These are phyloP conservation scores for Oryza rufipogon DNA, from an alignment of 176 grass and related monocot genomes.

Conservation along the genomic window DNA sequence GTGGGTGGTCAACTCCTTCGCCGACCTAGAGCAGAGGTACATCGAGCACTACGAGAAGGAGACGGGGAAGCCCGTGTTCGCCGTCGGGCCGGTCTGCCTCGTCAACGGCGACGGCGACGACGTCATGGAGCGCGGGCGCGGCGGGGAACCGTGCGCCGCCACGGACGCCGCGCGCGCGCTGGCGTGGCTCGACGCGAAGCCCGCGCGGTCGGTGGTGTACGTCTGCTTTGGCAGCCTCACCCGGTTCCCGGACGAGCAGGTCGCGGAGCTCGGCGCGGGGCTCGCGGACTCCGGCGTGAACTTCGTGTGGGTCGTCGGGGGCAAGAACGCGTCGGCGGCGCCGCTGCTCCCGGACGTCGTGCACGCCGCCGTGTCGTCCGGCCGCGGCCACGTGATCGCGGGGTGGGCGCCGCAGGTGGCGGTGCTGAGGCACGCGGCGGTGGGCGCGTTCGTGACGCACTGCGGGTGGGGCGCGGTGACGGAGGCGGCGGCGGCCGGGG, in stretches of 20 bases:
- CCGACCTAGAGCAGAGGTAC: slow-evolving; percentile 55
- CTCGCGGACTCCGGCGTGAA: slow-evolving; percentile 43
- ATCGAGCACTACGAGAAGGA: slow-evolving; percentile 62
- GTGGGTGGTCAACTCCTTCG: slow-evolving; percentile 75
- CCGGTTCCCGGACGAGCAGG: slow-evolving; percentile 51
- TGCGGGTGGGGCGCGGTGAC: slow-evolving; percentile 67
- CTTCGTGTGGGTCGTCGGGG: slow-evolving; percentile 73
- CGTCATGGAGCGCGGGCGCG: slow-evolving; percentile 46
- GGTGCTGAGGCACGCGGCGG: slow-evolving; percentile 51
- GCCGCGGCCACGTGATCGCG: slow-evolving; percentile 51
- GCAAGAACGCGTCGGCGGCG: slow-evolving; percentile 12
- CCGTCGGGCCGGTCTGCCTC: slow-evolving; percentile 59
- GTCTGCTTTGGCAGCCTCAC: slow-evolving; percentile 72
- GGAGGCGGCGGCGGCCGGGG: slow-evolving; percentile 51
- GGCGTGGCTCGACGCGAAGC: slow-evolving; percentile 55
- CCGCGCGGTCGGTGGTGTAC: slow-evolving; percentile 61
- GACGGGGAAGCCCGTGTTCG: slow-evolving; percentile 65
- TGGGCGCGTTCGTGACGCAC: slow-evolving; percentile 69
- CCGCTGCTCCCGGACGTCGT: slow-evolving; percentile 31
- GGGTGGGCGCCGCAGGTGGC: slow-evolving; percentile 72
- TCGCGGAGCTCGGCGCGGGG: slow-evolving; percentile 57
- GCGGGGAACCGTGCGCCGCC: background rate
- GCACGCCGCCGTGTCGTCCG: background rate
- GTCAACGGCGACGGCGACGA: slow-evolving; percentile 48
- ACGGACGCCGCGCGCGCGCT: slow-evolving; percentile 44